Evolutionary conservation across 2,329 filamentous ascomycete species (phyloP).

Genomic region (Diplocarpon mali): DNA sequence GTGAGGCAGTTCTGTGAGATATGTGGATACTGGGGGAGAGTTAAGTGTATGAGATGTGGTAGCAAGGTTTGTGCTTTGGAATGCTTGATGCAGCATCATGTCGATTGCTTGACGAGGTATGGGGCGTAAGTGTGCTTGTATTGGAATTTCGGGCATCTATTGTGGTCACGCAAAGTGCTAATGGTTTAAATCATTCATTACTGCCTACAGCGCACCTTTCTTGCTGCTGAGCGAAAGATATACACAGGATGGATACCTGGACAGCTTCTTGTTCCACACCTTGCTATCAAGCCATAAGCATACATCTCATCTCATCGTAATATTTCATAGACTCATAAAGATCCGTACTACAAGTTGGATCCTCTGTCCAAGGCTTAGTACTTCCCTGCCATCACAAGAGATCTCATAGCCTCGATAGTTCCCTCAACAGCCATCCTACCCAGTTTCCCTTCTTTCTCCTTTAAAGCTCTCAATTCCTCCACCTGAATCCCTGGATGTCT

Average conservation of each 20-base stretch:
- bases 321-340: too few species aligned
- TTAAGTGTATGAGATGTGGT: conserved; percentile 70
- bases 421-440: conserved; percentile 6
- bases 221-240: too few species aligned
- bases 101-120: conserved; percentile 59
- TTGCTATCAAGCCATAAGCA: too few species aligned
- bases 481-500: conserved; percentile 8
- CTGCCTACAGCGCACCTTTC: too few species aligned
- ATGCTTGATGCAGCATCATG: conserved; percentile 60
- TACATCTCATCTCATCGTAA: too few species aligned
- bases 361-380: not conserved
- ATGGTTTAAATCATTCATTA: too few species aligned
- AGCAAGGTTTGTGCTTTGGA: conserved; percentile 65
- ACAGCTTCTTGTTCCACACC: too few species aligned
- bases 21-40: conserved; percentile 72
- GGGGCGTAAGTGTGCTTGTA: conserved; percentile 29
- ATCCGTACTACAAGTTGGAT: too few species aligned
- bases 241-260: too few species aligned
- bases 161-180: not conserved
- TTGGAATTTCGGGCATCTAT: not conserved
- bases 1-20: conserved; percentile 62
- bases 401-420: conserved; percentile 8
- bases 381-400: conserved; percentile 16
- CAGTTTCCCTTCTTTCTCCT: conserved; percentile 8
- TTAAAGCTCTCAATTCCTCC: conserved; percentile 5